phyloP scores from a whole-genome alignment of 768 basidiomycete genomes.

The Psilocybe cubensis region DNA sequence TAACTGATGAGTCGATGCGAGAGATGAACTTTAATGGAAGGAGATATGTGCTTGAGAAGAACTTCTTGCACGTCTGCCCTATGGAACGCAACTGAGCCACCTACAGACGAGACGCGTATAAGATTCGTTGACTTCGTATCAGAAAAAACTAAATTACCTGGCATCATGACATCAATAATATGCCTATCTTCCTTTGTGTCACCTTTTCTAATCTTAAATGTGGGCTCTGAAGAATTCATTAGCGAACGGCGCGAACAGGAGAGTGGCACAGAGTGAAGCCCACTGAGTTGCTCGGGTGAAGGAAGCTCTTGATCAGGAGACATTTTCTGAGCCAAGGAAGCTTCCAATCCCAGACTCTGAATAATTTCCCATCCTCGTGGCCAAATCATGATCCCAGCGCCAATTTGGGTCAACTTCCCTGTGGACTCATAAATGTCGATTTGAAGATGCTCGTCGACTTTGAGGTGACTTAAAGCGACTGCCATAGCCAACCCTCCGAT shows the following conservation, averaged over 20 bases:
- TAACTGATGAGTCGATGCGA: slow-evolving; percentile 48
- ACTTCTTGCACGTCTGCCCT: slow-evolving; percentile 54
- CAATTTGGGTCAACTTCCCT: slow-evolving; percentile 42
- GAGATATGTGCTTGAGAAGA: slow-evolving; percentile 46
- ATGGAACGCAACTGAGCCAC: slow-evolving; percentile 36
- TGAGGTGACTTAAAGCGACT: slow-evolving; percentile 9
- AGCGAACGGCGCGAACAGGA: not conserved
- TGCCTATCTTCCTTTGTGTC: slow-evolving; percentile 14
- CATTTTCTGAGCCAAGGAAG: slow-evolving; percentile 9
- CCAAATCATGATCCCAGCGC: slow-evolving; percentile 48
- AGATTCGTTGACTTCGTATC: slow-evolving; percentile 25
- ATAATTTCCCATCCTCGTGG: slow-evolving; percentile 46
- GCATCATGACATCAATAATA: slow-evolving; percentile 10
- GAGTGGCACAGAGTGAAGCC: not conserved
- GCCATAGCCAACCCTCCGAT: slow-evolving; percentile 35
- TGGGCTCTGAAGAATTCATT: not conserved
- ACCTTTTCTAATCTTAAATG: slow-evolving; percentile 16
- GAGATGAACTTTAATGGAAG: slow-evolving; percentile 37
- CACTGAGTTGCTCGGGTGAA: slow-evolving; percentile 2
- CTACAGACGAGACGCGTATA: slow-evolving; percentile 11
- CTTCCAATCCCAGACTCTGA: slow-evolving; percentile 38
- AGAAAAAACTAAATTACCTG: slow-evolving; percentile 19
- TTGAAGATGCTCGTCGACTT: slow-evolving; percentile 25
- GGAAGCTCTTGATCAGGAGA: slow-evolving; percentile 10
- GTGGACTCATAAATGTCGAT: slow-evolving; percentile 50